Evolutionary conservation across 257 asterid species (phyloP), one percentile per base, ranked within the genome.

Genomic region (Cruciata laevipes): DNA sequence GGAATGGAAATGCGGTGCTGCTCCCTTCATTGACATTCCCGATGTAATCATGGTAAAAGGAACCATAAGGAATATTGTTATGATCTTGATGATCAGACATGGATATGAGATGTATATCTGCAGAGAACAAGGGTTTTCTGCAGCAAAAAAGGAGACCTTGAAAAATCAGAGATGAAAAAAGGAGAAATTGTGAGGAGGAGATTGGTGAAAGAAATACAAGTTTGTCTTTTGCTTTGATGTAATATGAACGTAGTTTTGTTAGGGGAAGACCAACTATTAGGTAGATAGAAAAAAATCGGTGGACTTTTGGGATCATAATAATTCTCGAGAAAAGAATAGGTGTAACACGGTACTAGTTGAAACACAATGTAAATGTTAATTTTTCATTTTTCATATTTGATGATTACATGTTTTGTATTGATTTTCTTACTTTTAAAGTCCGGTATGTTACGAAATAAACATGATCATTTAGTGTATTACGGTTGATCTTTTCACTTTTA

Each of bases 31-130:
- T 12, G 12, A 42, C 16, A 55, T 49, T 30, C 23, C 70, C 79
- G 78, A 76, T 69, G 53, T 82, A 75, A 74, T 81, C 77, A 67
- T 73, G 69, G 63, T 75, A 64, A n/a, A 73, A 79, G 63, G 53
- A 44, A 44, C 32, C 23, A 24, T 72, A 72, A 71, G 76, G 75
- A 31, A 62, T 14, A 59, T 70, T 69, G 74, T 68, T 70, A 6
- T 53, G 60, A 27, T 47, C 55, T 47, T 53, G 63, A 53, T 81
- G 81, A 70, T 72, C 59, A 75, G 95, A 87, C 94, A 87, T 87
- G 76, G 73, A 52, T 37, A 40, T 47, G n/a, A n/a, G 47, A 10
- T 38, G 9, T 35, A 35, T 35, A 35, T 35, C 38, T 35, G 7
- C 6, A 35, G 4, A 40, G 11, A 42, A 11, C 17, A 9, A 42